phyloP scores from a whole-genome alignment of 108 stramenopile genomes.

The Nannochloropsis salina region DNA sequence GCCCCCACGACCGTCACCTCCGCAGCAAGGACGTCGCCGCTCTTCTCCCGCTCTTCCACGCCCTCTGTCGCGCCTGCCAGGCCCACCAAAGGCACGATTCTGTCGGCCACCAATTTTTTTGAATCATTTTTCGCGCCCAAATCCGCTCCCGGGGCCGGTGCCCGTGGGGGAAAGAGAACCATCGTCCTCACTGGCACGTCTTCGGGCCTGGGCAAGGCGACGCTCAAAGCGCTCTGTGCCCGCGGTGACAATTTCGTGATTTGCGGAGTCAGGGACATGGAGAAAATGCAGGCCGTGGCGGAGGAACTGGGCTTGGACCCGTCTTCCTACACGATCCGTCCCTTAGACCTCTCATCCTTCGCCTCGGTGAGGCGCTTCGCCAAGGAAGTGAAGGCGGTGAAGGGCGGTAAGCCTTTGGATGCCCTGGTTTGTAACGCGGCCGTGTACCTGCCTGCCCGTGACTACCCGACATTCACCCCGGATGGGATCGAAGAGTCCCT shows the following conservation, averaged over 20 bases:
- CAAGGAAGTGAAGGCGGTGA: constrained; percentile 87
- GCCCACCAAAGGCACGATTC: not conserved
- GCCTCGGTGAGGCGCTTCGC: constrained; percentile 82
- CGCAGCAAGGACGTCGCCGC: not conserved
- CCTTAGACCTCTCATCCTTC: constrained; percentile 80
- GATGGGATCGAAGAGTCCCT: constrained; percentile 86
- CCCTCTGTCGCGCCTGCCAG: not conserved
- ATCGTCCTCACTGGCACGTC: constrained; percentile 82
- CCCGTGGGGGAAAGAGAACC: constrained; percentile 62
- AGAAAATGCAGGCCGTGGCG: constrained; percentile 51
- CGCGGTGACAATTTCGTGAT: constrained; percentile 82
- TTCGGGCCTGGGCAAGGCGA: constrained; percentile 75
- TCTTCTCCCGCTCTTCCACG: not conserved
- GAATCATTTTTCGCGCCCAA: constrained; percentile 5
- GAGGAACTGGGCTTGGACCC: constrained; percentile 39
- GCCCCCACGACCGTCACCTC: not conserved
- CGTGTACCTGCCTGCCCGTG: constrained; percentile 83
- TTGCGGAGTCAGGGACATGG: constrained; percentile 82
- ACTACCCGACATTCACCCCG: constrained; percentile 79
- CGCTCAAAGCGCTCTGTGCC: constrained; percentile 68
- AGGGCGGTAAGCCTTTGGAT: constrained; percentile 67
- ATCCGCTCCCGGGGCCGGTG: not conserved
- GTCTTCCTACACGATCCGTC: constrained; percentile 60
- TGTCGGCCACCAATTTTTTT: not conserved
- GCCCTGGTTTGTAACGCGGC: constrained; percentile 94